Evolutionary conservation across 495 filamentous ascomycete species (phyloP).

Genomic region (Hyaloscypha bicolor): DNA sequence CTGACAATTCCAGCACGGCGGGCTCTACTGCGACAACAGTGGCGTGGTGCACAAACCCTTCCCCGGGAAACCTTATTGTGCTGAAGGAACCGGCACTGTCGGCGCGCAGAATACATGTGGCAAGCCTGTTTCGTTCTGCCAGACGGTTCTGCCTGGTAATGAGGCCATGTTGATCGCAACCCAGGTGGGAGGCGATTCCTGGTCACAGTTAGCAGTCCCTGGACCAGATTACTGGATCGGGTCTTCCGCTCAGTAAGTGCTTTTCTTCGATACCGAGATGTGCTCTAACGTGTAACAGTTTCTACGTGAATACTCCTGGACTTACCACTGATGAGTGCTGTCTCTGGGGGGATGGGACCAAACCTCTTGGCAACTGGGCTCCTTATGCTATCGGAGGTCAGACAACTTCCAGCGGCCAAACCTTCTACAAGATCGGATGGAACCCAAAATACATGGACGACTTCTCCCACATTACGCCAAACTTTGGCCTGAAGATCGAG

Average conservation of each 20-base stretch:
- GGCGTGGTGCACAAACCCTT: conserved; percentile 75
- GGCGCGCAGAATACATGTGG: conserved; percentile 64
- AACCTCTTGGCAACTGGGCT: conserved; percentile 77
- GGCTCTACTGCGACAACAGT: conserved; percentile 70
- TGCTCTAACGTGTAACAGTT: conserved; percentile 45
- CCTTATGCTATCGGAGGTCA: conserved; percentile 82
- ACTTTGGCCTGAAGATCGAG: conserved; percentile 71
- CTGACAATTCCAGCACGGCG: conserved; percentile 65
- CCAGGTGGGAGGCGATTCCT: conserved; percentile 49
- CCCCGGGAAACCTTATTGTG: conserved; percentile 67
- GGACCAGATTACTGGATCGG: conserved; percentile 69
- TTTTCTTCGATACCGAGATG: conserved; percentile 30
- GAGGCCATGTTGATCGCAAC: conserved; percentile 89
- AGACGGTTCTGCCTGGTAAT: conserved; percentile 83
- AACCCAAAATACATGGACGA: conserved; percentile 74
- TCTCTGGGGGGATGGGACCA: conserved; percentile 66
- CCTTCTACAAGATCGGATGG: conserved; percentile 78
- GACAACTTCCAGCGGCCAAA: conserved; percentile 62
- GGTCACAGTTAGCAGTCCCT: conserved; percentile 69
- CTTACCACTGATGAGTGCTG: conserved; percentile 61
- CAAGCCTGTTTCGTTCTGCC: conserved; percentile 70
- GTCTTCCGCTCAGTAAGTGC: conserved; percentile 70
- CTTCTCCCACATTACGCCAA: conserved; percentile 60
- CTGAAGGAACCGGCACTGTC: conserved; percentile 68
- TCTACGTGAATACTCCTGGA: conserved; percentile 80